phyloP scores from a whole-genome alignment of 768 basidiomycete species.

The Lactarius evosmus region DNA sequence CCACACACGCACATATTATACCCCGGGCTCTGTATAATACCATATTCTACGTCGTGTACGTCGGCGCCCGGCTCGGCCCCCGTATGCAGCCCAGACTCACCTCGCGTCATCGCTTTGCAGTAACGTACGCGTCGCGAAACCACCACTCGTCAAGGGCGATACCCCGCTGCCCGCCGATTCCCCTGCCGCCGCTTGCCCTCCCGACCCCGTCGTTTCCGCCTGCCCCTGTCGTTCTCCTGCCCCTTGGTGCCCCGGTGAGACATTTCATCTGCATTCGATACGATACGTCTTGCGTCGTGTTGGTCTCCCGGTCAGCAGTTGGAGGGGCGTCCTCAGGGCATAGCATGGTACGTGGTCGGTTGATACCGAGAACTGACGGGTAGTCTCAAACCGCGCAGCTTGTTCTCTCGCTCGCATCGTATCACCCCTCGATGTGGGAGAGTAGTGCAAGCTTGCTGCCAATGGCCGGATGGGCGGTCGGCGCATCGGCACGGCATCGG shows the following conservation, averaged over 20 bases:
- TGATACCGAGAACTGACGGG: background rate
- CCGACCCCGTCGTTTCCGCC: background rate
- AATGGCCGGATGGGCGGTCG: background rate
- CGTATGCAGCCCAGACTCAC: background rate
- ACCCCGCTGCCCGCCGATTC: background rate
- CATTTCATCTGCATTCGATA: background rate
- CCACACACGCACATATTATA: background rate
- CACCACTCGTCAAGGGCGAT: background rate
- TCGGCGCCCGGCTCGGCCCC: too few species aligned
- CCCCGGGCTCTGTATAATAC: background rate
- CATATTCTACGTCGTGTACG: background rate
- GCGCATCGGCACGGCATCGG: background rate
- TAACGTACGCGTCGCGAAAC: background rate
- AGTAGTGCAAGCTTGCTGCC: background rate
- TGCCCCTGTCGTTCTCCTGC: background rate
- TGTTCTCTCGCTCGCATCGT: background rate
- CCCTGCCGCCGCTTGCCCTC: background rate
- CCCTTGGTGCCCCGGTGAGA: background rate
- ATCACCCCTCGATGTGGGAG: background rate
- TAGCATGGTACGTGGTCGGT: background rate
- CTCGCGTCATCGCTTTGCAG: background rate
- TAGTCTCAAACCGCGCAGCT: background rate
- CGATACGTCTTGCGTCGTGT: background rate
- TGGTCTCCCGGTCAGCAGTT: background rate
- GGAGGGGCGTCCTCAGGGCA: too few species aligned